Evolutionary conservation across 768 basidiomycete species (phyloP), one percentile per base, ranked within the genome.

Genomic region (Agrocybe praecox): DNA sequence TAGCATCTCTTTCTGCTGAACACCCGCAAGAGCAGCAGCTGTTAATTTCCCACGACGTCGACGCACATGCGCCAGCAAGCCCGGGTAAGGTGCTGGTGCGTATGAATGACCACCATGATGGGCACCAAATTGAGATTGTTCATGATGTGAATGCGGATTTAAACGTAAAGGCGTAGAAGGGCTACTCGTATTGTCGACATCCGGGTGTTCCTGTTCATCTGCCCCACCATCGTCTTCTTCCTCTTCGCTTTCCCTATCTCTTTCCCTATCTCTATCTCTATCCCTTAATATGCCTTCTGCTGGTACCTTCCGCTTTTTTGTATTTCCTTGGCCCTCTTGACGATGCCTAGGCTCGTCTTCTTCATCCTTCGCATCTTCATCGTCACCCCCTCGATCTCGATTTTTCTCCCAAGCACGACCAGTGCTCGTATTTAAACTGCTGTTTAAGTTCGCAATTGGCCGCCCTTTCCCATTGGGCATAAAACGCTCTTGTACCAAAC

Each of bases 231-330:
- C 34, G 15, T 46, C 18, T 7, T 60, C 55, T 18, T 58, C 34
- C 15, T 57, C 29, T 15, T 58, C 61, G 21, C 57, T 34, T 33
- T 61, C 67, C 48, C 61, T 60, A 55, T 58, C 66, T 46, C 56
- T 59, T 43, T 47, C 65, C 52, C 57, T 58, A 19, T 59, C 61
- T 11, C 60, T 53, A 18, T 62, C 60, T 34, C 65, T 50, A 32
- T 71, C 78, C 12, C 76, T 75, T 36, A 78, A 76, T 40, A 79
- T 76, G 55, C 79, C 77, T 68, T 90, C 87, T 34, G 84, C 81
- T 0, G 92, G 92, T 2, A 94, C 91, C 69, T 94, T 94, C 47
- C 92, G 80, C 75, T 94, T 94, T 83, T 94, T 94, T 47, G 90
- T 89, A 65, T 94, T 94, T 8, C 87, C 88, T 2, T 86, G 90